phyloP scores from a whole-genome alignment of 129 eudicot genomes.

The Centella asiatica region DNA sequence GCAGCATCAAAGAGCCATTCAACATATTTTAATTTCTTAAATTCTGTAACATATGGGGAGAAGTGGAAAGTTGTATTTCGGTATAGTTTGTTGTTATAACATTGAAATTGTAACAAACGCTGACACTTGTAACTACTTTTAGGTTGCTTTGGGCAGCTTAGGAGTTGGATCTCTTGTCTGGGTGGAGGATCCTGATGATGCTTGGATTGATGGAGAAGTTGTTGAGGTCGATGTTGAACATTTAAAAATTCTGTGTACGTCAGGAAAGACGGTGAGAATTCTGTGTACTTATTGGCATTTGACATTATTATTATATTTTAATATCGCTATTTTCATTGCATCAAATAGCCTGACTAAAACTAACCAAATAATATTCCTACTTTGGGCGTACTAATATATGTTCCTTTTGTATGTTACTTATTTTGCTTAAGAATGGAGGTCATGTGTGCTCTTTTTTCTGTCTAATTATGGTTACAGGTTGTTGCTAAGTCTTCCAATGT shows the following conservation, averaged over 20 bases:
- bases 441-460: not conserved
- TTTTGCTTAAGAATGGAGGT: not conserved
- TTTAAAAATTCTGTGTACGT: slow-evolving; percentile 51
- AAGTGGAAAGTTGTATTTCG: too few species aligned
- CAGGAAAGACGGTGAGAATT: slow-evolving; percentile 69
- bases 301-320: too few species aligned
- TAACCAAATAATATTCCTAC: not conserved
- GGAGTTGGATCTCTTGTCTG: slow-evolving; percentile 98
- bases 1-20: too few species aligned
- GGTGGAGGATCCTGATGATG: slow-evolving; percentile 83
- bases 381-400: not conserved
- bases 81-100: too few species aligned
- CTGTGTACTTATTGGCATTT: not conserved
- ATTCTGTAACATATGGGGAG: too few species aligned
- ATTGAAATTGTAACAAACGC: too few species aligned
- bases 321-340: too few species aligned
- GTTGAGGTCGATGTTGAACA: slow-evolving; percentile 55
- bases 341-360: too few species aligned
- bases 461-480: slow-evolving; percentile 23
- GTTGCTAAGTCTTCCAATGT: slow-evolving; percentile 34
- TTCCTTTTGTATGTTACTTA: not conserved
- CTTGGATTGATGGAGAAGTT: slow-evolving; percentile 95
- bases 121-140: too few species aligned
- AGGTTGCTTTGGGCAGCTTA: too few species aligned
- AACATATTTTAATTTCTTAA: too few species aligned